phyloP scores from a whole-genome alignment of 2,329 filamentous ascomycete species.

The Cordyceps cicadae region DNA sequence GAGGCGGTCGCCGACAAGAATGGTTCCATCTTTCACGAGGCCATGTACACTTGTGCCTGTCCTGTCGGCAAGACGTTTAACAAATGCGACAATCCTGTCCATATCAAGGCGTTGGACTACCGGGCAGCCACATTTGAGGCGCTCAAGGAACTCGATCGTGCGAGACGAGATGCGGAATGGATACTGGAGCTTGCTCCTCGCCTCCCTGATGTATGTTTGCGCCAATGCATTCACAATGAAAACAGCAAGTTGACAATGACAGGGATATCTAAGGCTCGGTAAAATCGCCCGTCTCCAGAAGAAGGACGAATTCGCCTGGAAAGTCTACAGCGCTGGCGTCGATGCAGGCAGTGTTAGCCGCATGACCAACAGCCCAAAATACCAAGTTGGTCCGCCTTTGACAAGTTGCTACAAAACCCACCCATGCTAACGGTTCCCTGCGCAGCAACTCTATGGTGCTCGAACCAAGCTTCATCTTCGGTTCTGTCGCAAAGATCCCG shows the following conservation, averaged over 20 bases:
- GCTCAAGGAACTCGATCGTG: slow-evolving; percentile 28
- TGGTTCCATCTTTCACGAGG: slow-evolving; percentile 33
- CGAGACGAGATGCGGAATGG: slow-evolving; percentile 34
- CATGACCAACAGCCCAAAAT: slow-evolving; percentile 22
- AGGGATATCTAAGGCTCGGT: slow-evolving; percentile 36
- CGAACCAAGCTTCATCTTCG: slow-evolving; percentile 27
- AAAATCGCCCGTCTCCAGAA: slow-evolving; percentile 31
- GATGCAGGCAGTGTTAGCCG: slow-evolving; percentile 23
- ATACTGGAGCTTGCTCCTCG: slow-evolving; percentile 34
- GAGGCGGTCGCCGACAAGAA: slow-evolving; percentile 24
- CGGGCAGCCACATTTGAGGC: slow-evolving; percentile 33
- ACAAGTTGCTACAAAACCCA: neutral
- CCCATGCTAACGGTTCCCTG: neutral
- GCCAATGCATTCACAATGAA: neutral
- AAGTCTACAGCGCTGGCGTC: slow-evolving; percentile 31
- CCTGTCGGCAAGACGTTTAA: slow-evolving; percentile 28
- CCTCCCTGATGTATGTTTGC: slow-evolving; percentile 28
- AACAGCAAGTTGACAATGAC: slow-evolving; percentile 1
- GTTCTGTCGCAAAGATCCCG: slow-evolving; percentile 27
- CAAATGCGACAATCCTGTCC: slow-evolving; percentile 29
- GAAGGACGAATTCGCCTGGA: slow-evolving; percentile 31
- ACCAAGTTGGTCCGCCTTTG: slow-evolving; percentile 22
- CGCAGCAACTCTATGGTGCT: slow-evolving; percentile 26
- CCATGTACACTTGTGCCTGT: slow-evolving; percentile 32
- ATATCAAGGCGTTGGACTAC: slow-evolving; percentile 34